Base-by-base conservation (phyloP, 2,329 filamentous ascomycete species). In the Sarocladium oryzae region DNA sequence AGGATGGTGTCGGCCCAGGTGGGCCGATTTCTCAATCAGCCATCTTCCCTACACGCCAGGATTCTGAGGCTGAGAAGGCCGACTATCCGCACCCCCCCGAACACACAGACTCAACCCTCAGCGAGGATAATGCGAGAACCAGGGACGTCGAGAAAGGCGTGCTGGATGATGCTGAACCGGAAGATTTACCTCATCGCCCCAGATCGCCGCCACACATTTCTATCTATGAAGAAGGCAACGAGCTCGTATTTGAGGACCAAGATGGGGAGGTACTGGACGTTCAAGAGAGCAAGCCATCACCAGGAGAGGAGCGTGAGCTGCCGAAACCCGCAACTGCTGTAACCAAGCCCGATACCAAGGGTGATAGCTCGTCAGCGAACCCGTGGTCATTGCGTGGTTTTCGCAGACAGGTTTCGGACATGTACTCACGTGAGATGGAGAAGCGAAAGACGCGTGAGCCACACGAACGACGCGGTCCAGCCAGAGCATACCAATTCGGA, bases 11-110 rank as follows among this genome's bases (percentile, higher is more conserved):
- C 58, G 87, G 84, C 2, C 85, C 88, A 2, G 93, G 93, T 55
- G 93, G 93, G 0, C 93, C 90, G 2, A 86, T 97, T 58, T 88
- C 81, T 54, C 84, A 95, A 62, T 96, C 92, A 32, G 93, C 93
- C 21, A 96, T 97, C 59, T 84, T 81, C 57, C 93, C 93, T 2
- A 71, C 74, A 53, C 72, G 74, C 11, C 70, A 68, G 49, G 54
- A 58, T 18, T 52, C 26, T 3, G 30, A 49, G 7, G 49, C 36
- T 21, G 64, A 68, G 8, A 66, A 63, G 46, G 64, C 66, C 2
- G 54, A 60, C 1, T 56, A 58, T 4, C 58, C 65, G 11, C 61
- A 61, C 9, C 49, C 52, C 6, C 61, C 58, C 36, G 65, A 68
- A 18, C 60, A 61, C 38, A 61, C 64, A 2, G 64, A 69, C 24